Base-by-base conservation (phyloP, 2,329 filamentous ascomycete genomes). In the Cladophialophora exuberans region DNA sequence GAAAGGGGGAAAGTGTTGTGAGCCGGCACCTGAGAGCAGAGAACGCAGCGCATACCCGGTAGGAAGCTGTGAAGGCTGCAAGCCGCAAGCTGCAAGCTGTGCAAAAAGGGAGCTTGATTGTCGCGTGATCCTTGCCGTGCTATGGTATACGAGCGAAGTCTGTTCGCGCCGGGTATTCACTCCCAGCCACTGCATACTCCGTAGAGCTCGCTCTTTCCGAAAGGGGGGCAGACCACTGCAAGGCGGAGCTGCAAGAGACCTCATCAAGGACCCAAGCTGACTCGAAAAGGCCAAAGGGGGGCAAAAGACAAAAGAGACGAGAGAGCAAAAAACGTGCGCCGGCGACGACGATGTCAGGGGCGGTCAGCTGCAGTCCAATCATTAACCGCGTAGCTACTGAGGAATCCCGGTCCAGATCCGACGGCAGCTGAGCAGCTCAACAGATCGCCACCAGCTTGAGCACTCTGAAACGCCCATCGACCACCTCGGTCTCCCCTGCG, bases 331-430 rank as follows among this genome's bases (percentile, higher is more conserved):
- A 31, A 43, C 17, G 20, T 50, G 46, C 51, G 56, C 51, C 51
- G 56, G 20, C 22, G 25, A 47, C 17, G 31, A 39, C 17, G 28
- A n/a, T n/a, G n/a, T n/a, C n/a, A n/a, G n/a, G n/a, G 46, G 49
- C 50, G 45, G 53, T 59, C 44, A 46, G 20, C 31, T 46, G 50
- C 44, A 47, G 28, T n/a, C 57, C 57, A 59, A 59, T 51, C 31
- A 43, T 46, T 48, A 50, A 28, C 30, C 47, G 51, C 52, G 47
- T 26, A 26, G 20, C 18, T n/a, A n/a, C n/a, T n/a, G n/a, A n/a
- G n/a, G 7, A 13, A 22, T n/a, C 10, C 5, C 11, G 35, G n/a
- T 10, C 26, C 28, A 42, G n/a, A n/a, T n/a, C n/a, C n/a, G n/a
- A n/a, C n/a, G n/a, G n/a, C n/a, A n/a, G n/a, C n/a, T n/a, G n/a